Percentiles rank a stretch among this genome's conserved stretches.
Evolutionary conservation across 306 rosid species (phyloP).

Genomic region (Ammopiptanthus mongolicus): DNA sequence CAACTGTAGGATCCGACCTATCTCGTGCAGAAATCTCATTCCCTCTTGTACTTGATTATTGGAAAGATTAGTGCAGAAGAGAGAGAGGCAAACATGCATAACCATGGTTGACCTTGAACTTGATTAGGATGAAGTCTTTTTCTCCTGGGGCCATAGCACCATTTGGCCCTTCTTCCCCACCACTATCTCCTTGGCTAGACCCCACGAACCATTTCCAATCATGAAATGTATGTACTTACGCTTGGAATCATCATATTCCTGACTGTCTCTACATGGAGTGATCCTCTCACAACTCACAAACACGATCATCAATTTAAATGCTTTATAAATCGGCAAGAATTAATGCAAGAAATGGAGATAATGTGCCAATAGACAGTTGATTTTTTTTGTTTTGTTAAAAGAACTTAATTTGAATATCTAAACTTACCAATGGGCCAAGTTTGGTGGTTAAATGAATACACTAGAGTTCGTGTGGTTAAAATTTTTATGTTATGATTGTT

Average conservation of each 20-base stretch:
- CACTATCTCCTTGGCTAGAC: constrained; percentile 23
- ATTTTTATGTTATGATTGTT: background rate
- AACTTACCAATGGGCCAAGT: background rate
- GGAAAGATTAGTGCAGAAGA: background rate
- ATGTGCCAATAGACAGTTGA: constrained; percentile 10
- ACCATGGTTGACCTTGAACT: constrained; percentile 26
- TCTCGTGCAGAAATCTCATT: background rate
- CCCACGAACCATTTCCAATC: constrained; percentile 26
- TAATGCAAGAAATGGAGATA: background rate
- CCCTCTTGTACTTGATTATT: constrained; percentile 5
- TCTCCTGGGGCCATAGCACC: background rate
- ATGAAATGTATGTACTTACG: background rate
- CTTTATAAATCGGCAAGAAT: background rate
- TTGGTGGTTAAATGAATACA: background rate
- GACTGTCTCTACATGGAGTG: background rate
- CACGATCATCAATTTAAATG: background rate
- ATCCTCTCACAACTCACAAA: background rate
- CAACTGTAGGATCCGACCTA: constrained; percentile 14
- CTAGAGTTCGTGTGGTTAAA: background rate
- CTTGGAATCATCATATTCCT: constrained; percentile 9
- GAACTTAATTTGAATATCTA: constrained; percentile 17
- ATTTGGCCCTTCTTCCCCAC: constrained; percentile 17
- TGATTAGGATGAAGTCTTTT: constrained; percentile 29
- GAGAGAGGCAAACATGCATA: background rate
- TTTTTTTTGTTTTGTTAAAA: background rate